These are phyloP conservation scores for Boletus austroedulis DNA, from an alignment of 1,284 basidiomycete genomes.

Conservation along the genomic window DNA sequence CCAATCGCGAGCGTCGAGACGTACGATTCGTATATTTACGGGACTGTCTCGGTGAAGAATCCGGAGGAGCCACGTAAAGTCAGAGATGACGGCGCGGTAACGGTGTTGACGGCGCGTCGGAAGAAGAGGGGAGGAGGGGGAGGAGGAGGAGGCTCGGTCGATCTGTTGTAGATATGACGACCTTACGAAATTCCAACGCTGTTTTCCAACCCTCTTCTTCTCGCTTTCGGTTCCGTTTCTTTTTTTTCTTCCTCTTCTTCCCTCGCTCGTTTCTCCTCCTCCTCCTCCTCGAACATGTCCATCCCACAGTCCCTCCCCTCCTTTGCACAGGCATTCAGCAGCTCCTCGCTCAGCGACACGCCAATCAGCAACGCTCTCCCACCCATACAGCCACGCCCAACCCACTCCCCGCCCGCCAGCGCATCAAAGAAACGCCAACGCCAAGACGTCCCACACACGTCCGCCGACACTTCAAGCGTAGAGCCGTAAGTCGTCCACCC, in stretches of 20 bases:
- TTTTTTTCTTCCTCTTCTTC: not conserved
- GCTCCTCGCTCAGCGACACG: slow-evolving; percentile 48
- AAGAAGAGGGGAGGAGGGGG: slow-evolving; percentile 44
- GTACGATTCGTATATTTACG: slow-evolving; percentile 57
- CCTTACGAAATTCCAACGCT: slow-evolving; percentile 5
- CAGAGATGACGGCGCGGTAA: slow-evolving; percentile 37
- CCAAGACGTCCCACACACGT: slow-evolving; percentile 8
- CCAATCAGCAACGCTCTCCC: slow-evolving; percentile 55
- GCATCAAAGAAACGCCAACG: slow-evolving; percentile 44
- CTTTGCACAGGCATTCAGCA: slow-evolving; percentile 68
- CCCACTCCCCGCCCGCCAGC: slow-evolving; percentile 34
- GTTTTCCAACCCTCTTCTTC: not conserved
- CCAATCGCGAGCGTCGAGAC: slow-evolving; percentile 58
- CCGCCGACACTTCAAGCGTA: not conserved
- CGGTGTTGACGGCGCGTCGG: slow-evolving; percentile 58
- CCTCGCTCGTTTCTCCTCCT: not conserved
- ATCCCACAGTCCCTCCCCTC: slow-evolving; percentile 65
- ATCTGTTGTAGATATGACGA: not conserved
- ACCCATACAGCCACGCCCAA: slow-evolving; percentile 50
- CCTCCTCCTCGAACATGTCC: slow-evolving; percentile 40
- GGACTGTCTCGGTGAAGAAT: slow-evolving; percentile 50
- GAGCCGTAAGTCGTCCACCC: slow-evolving; percentile 40
- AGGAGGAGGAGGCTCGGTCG: too few relatives aligned
- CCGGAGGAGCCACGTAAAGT: slow-evolving; percentile 32
- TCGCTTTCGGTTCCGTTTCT: slow-evolving; percentile 22